These are phyloP conservation scores for Globisporangium rhizosaccharum DNA, from an alignment of 352 stramenopile species.

Conservation along the genomic window DNA sequence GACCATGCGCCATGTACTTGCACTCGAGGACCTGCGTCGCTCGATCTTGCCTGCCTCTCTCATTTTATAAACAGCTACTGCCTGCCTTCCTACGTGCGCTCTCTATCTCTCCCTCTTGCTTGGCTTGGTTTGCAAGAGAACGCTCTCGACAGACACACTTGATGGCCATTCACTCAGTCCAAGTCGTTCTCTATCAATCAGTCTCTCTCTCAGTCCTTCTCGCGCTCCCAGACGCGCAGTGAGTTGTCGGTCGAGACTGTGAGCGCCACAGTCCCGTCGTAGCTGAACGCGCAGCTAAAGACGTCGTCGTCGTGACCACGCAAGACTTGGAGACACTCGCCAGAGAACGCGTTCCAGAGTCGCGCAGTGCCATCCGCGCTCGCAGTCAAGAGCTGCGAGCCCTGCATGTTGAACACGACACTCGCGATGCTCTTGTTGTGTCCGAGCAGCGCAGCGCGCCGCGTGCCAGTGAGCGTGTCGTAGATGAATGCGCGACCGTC, in stretches of 20 bases:
- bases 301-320: slow-evolving; percentile 62
- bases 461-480: slow-evolving; percentile 60
- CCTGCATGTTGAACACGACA: slow-evolving; percentile 64
- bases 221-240: slow-evolving; percentile 46
- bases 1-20: neutral
- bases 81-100: neutral
- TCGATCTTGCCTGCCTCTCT: neutral
- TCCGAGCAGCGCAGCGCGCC: slow-evolving; percentile 32
- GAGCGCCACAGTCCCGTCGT: slow-evolving; percentile 42
- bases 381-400: slow-evolving; percentile 50
- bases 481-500: slow-evolving; percentile 65
- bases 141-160: too few species aligned
- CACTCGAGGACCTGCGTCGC: neutral
- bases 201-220: slow-evolving; percentile 15
- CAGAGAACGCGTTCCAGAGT: slow-evolving; percentile 67
- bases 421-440: slow-evolving; percentile 46
- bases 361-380: slow-evolving; percentile 49
- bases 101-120: neutral
- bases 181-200: slow-evolving; percentile 1
- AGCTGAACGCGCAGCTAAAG: slow-evolving; percentile 54
- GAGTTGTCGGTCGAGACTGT: slow-evolving; percentile 66
- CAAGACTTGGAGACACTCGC: slow-evolving; percentile 57
- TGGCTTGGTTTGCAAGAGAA: neutral
- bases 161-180: neutral
- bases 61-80: neutral